Evolutionary conservation across 2,329 filamentous ascomycete species (phyloP), one percentile per base, ranked within the genome.

Genomic region (Claviceps cyperi): DNA sequence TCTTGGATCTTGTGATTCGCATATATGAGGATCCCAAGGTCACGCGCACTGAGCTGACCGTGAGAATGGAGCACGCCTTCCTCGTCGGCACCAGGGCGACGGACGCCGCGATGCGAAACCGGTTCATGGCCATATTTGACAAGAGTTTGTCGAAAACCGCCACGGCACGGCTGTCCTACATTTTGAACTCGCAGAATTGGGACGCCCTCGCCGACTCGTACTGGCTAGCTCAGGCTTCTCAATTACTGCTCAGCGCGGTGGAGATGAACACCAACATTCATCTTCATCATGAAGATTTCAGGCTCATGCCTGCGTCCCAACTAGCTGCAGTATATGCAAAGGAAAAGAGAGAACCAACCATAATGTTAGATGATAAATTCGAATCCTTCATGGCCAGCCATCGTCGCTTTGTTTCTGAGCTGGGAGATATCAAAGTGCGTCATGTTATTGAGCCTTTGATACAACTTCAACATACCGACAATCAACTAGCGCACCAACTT

Each of bases 1-100:
- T 97, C 70, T 74, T 98, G 52, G 86, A 97, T 56, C 79, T 99
- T 24, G 92, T 99, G 24, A 94, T 98, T 58, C 83, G 90, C 46
- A 96, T 99, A 52, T 99, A 99, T 63, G 94, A 98, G 62, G 92
- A 98, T 60, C 87, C 89, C 0, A 95, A 94, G 68, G 92, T 98
- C 54, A 89, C 90, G 1, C 79, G 90, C 35, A 96, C 91, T 0
- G 92, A 99, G 66, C 76, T 99, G 49, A 97, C 92, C 0, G 94
- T 99, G 9, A 81, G 94, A 4, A 85, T 99, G 77, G 92, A 99
- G 69, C 91, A 97, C 66, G 92, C 92, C 5, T 99, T 98, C 75
- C 75, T 99, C 55, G 92, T 98, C 47, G 92, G 94, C 28, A 94
- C 91, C 0, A 74, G 94, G 58, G 91, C 91, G 2, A 83, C 90